Percentiles rank a stretch among this genome's conserved stretches.
These are phyloP conservation scores for Millerozyma miso DNA, from an alignment of 805 yeast genomes.

Conservation along the genomic window DNA sequence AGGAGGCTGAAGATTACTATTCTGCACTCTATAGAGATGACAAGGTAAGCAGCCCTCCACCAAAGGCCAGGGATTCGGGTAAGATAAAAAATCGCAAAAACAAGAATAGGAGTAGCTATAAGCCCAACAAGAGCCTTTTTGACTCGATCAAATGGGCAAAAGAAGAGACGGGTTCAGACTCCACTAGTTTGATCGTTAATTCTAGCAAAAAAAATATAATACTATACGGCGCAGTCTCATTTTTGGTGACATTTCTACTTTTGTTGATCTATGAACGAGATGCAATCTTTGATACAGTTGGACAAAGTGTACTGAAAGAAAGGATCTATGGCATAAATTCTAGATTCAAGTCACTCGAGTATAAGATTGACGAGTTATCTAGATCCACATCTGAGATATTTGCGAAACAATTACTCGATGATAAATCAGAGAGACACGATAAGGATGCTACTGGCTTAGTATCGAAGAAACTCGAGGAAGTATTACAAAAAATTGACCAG, in stretches of 20 bases:
- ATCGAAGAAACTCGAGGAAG: slow-evolving; percentile 12
- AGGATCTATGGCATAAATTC: slow-evolving; percentile 11
- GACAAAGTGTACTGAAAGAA: background rate
- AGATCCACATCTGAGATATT: slow-evolving; percentile 14
- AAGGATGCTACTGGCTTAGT: slow-evolving; percentile 12
- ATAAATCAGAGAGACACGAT: slow-evolving; percentile 16
- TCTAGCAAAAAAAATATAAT: background rate
- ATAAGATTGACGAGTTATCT: slow-evolving; percentile 10
- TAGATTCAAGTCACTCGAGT: slow-evolving; percentile 11
- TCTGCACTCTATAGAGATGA: slow-evolving; percentile 2
- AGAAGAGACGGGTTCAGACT: background rate
- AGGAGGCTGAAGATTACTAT: slow-evolving; percentile 5
- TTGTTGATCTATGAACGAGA: slow-evolving; percentile 1
- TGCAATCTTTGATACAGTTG: slow-evolving; percentile 2
- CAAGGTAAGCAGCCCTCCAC: slow-evolving; percentile 3
- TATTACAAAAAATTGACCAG: slow-evolving; percentile 11
- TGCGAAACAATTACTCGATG: background rate
- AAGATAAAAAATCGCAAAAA: slow-evolving; percentile 1
- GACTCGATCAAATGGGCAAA: slow-evolving; percentile 7
- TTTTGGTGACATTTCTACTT: slow-evolving; percentile 1
- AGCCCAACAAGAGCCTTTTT: slow-evolving; percentile 9
- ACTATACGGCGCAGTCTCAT: slow-evolving; percentile 2
- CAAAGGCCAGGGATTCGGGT: slow-evolving; percentile 1
- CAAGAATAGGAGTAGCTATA: background rate
- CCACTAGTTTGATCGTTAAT: background rate